Evolutionary conservation across 768 basidiomycete species (phyloP).

Genomic region (Tubosaeta sp.): DNA sequence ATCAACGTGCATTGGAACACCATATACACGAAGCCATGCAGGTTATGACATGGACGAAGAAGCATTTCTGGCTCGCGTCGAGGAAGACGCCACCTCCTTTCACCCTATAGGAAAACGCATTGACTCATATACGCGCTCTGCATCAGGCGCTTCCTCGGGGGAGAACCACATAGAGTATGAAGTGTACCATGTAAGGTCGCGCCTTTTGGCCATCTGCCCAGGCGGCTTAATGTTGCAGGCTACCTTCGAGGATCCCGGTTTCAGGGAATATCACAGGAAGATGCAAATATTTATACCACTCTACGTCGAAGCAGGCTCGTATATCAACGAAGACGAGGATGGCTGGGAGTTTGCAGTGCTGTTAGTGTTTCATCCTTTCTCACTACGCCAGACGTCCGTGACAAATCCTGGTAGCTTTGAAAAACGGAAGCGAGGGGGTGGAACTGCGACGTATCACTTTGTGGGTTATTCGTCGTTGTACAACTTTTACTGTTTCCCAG

Average conservation of each 20-base stretch:
- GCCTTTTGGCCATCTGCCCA: background rate
- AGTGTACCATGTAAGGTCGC: slow-evolving; percentile 76
- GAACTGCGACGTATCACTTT: slow-evolving; percentile 77
- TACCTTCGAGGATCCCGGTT: slow-evolving; percentile 82
- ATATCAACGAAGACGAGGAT: slow-evolving; percentile 91
- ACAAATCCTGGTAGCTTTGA: slow-evolving; percentile 58
- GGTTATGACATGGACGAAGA: slow-evolving; percentile 68
- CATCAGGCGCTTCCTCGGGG: slow-evolving; percentile 40
- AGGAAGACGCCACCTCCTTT: slow-evolving; percentile 75
- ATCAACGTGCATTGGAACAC: background rate
- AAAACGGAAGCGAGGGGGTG: slow-evolving; percentile 63
- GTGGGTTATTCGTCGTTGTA: slow-evolving; percentile 92
- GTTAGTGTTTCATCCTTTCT: slow-evolving; percentile 43
- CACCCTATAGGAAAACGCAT: slow-evolving; percentile 73
- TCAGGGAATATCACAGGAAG: slow-evolving; percentile 82
- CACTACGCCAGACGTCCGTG: background rate
- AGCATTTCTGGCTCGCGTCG: slow-evolving; percentile 64
- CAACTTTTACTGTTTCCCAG: slow-evolving; percentile 94
- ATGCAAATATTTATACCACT: slow-evolving; percentile 95
- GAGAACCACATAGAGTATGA: slow-evolving; percentile 71
- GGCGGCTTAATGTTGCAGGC: slow-evolving; percentile 42
- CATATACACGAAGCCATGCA: slow-evolving; percentile 22
- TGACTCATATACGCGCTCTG: slow-evolving; percentile 67
- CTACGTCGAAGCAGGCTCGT: slow-evolving; percentile 94
- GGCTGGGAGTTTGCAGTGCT: slow-evolving; percentile 89